These are phyloP conservation scores for Neurospora sp. DNA, from an alignment of 495 filamentous ascomycete genomes.

Conservation along the genomic window DNA sequence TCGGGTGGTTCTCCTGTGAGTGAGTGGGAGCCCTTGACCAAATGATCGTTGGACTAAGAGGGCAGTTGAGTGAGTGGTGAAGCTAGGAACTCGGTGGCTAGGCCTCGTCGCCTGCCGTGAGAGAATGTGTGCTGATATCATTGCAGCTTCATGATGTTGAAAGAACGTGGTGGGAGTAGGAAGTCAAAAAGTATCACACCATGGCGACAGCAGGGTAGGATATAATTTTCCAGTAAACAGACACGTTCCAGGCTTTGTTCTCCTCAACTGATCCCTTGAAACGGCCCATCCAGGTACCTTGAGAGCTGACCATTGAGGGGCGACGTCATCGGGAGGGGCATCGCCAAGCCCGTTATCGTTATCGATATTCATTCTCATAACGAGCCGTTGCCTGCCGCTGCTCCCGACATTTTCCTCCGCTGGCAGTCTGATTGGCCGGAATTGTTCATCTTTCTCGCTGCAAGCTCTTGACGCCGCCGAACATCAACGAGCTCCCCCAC, in stretches of 20 bases:
- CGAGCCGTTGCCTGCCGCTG: background rate
- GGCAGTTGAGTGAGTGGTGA: background rate
- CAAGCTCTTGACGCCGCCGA: background rate
- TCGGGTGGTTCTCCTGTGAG: background rate
- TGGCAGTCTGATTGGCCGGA: background rate
- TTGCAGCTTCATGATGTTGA: constrained; percentile 4
- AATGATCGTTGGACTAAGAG: background rate
- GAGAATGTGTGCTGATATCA: constrained; percentile 15
- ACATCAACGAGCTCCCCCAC: background rate
- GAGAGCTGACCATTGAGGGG: background rate
- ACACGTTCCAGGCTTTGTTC: background rate
- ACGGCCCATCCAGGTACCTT: background rate
- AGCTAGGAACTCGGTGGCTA: background rate
- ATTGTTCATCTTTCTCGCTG: background rate
- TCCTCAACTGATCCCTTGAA: background rate
- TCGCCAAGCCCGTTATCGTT: background rate
- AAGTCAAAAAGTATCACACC: background rate
- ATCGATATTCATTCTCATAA: background rate
- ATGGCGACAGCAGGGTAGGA: background rate
- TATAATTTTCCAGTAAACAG: background rate
- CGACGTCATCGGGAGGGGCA: background rate
- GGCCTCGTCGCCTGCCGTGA: constrained; percentile 7
- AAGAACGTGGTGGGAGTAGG: background rate
- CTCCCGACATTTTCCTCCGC: background rate
- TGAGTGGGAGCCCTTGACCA: background rate